These are phyloP conservation scores for Rhodotorula glutinis DNA, from an alignment of 1,284 basidiomycete genomes.

Conservation along the genomic window DNA sequence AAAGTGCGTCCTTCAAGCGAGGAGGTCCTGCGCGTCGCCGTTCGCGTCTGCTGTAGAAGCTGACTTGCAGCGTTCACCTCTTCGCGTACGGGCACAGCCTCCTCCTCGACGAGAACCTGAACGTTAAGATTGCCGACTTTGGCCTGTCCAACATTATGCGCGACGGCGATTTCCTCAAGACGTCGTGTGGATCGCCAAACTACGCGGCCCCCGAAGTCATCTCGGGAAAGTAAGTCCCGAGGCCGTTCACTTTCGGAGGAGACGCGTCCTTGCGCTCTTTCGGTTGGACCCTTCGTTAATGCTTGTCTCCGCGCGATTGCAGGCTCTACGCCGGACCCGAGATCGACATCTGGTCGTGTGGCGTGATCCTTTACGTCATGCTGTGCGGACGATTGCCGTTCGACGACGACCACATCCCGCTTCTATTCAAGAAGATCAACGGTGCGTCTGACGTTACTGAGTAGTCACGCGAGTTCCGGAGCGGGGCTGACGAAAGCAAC, in stretches of 20 bases:
- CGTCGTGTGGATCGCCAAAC: constrained; percentile 91
- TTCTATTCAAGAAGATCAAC: constrained; percentile 86
- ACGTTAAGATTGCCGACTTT: constrained; percentile 92
- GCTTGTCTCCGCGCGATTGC: neutral
- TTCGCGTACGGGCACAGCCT: constrained; percentile 47
- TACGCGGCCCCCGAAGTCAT: constrained; percentile 97
- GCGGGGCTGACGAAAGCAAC: neutral
- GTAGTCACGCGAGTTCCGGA: too few relatives aligned
- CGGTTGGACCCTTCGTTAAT: too few relatives aligned
- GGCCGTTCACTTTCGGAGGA: too few relatives aligned
- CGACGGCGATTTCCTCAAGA: constrained; percentile 91
- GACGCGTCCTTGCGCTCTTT: too few relatives aligned
- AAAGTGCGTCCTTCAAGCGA: constrained; percentile 55
- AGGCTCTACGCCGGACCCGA: constrained; percentile 86
- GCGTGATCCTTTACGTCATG: constrained; percentile 94
- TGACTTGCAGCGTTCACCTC: neutral
- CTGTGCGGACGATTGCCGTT: constrained; percentile 87
- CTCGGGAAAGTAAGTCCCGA: constrained; percentile 65
- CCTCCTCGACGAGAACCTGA: constrained; percentile 54
- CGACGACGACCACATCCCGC: constrained; percentile 90
- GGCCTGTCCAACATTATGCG: constrained; percentile 89
- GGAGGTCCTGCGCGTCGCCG: too few relatives aligned
- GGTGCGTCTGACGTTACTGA: constrained; percentile 56
- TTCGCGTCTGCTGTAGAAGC: too few relatives aligned
- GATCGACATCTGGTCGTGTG: constrained; percentile 96